Evolutionary conservation across 306 rosid genomes (phyloP).

Genomic region (Cyamopsis tetragonoloba): DNA sequence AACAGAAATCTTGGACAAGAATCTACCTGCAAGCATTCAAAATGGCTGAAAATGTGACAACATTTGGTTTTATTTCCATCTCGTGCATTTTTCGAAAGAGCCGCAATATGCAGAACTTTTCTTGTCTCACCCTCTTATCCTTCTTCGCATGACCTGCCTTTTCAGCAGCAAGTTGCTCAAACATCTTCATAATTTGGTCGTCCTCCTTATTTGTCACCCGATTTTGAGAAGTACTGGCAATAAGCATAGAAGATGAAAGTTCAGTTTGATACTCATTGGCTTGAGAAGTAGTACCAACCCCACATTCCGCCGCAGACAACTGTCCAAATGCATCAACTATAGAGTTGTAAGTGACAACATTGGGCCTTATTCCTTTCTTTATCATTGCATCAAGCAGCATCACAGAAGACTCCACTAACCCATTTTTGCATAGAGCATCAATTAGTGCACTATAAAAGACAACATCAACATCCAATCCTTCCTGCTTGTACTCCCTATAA

Average conservation of each 20-base stretch:
- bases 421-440: conserved; percentile 80
- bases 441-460: conserved; percentile 84
- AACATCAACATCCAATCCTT: conserved; percentile 78
- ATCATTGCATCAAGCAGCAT: conserved; percentile 88
- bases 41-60: conserved; percentile 74
- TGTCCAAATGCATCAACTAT: conserved; percentile 72
- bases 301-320: conserved; percentile 33
- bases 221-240: neutral
- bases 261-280: neutral
- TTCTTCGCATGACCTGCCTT: conserved; percentile 45
- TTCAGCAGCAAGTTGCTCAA: conserved; percentile 54
- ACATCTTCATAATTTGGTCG: conserved; percentile 34
- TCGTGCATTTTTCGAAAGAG: conserved; percentile 67
- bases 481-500: conserved; percentile 60
- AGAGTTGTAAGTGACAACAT: conserved; percentile 87
- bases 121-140: conserved; percentile 30
- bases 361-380: conserved; percentile 74
- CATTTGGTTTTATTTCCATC: conserved; percentile 41
- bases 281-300: conserved; percentile 22
- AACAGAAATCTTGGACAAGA: neutral
- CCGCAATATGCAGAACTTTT: conserved; percentile 36
- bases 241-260: conserved; percentile 22
- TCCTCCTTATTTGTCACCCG: conserved; percentile 1
- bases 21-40: conserved; percentile 92
- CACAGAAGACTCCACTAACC: conserved; percentile 54